Evolutionary conservation across 257 asterid species (phyloP).

Genomic region (Fraxinus anomala): DNA sequence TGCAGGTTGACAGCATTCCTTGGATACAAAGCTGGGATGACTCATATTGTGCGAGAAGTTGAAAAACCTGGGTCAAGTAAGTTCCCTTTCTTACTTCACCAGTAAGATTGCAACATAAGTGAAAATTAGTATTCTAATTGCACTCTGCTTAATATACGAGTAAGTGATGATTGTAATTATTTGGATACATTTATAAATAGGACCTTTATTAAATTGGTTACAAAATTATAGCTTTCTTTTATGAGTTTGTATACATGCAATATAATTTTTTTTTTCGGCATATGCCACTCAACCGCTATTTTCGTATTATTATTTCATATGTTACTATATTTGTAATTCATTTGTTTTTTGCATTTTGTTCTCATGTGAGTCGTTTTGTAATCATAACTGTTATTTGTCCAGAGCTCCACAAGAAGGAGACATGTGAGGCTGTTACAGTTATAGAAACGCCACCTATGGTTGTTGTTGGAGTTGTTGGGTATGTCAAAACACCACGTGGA

Average conservation of each 20-base stretch:
- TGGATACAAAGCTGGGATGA: slow-evolving; percentile 91
- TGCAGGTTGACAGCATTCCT: slow-evolving; percentile 75
- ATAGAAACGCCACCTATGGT: slow-evolving; percentile 79
- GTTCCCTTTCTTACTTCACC: slow-evolving; percentile 16
- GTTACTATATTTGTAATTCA: not conserved
- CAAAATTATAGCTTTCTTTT: not conserved
- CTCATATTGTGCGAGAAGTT: slow-evolving; percentile 83
- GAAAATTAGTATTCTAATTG: not conserved
- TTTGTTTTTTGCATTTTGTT: not conserved
- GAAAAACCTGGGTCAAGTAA: slow-evolving; percentile 90
- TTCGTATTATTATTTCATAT: not conserved
- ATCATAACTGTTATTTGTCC: slow-evolving; percentile 10
- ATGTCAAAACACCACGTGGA: slow-evolving; percentile 75
- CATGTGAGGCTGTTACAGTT: slow-evolving; percentile 82
- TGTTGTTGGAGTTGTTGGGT: slow-evolving; percentile 87
- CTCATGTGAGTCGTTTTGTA: not conserved
- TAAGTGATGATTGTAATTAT: not conserved
- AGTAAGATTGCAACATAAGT: not conserved
- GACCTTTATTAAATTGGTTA: not conserved
- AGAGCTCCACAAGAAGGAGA: slow-evolving; percentile 87
- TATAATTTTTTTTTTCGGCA: too few species aligned
- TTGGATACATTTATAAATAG: not conserved
- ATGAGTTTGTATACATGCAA: not conserved
- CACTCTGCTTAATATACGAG: not conserved
- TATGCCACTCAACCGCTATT: too few species aligned